Base-by-base conservation (phyloP, 805 yeast genomes). In the Kuraishia floccosa region DNA sequence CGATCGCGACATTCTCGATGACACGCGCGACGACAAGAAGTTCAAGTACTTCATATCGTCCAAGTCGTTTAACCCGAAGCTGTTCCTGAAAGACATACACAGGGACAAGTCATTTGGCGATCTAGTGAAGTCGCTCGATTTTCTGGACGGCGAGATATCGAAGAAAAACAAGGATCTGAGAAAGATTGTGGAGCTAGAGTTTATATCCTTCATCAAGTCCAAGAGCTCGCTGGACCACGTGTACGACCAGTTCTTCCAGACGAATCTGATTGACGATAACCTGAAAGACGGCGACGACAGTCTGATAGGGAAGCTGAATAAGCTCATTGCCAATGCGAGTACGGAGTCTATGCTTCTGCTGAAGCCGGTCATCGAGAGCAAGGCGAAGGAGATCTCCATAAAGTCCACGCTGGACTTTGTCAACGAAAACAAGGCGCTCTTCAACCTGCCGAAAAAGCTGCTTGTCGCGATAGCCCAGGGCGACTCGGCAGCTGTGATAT, bases 201-300 rank as follows among this genome's bases (percentile, higher is more conserved):
- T 73, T 40, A 67, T 71, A 32, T 63, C 66, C 40, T 79, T 77
- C 39, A 82, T 81, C 20, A 68, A 67, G 38, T 64, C 76, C 17
- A 81, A 81, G 43, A 68, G 77, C 16, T 58, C 71, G 3, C 52
- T 81, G 23, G 87, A 80, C 44, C 63, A 64, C 17, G 73, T 78
- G 4, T 67, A 73, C 37, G 56, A 51, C 14, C 75, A 71, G 38
- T 72, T 77, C 40, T 54, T 62, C 19, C 43, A 43, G 18, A 47
- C 47, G 16, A 39, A 40, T 21, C 30, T 52, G 20, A 27, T 36
- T 3, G 26, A 31, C n/a, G 44, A 42, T 18, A 34, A 47, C 6
- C 7, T n/a, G 5, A 15, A 18, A 6, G 15, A 22, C 14, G 27
- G 23, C 14, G 19, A 30, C n/a, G 17, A 18, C 16, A 17, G 22